A percentile compares a stretch with the other conserved stretches of the same genome.
Conservation (phyloP, 768 basidiomycete species). For the Suillus americanus region DNA sequence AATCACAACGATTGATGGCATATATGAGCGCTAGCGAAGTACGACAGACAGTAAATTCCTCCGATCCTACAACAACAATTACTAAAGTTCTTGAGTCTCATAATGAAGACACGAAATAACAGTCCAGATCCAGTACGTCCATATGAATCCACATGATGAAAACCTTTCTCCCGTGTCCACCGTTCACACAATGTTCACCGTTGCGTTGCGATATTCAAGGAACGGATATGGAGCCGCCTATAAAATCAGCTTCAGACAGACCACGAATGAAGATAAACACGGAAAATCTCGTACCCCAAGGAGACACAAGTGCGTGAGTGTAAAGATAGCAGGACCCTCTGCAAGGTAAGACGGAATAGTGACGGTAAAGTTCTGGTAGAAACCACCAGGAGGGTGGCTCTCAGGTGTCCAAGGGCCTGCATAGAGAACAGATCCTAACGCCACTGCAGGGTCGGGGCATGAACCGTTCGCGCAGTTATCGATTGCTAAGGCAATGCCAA, state of each 20-base stretch:
- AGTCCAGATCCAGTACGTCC: background rate
- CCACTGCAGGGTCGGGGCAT: conserved; percentile 21
- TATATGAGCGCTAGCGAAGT: background rate
- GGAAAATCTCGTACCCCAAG: conserved; percentile 16
- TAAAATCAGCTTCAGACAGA: background rate
- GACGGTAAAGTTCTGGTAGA: conserved; percentile 30
- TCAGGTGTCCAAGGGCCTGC: conserved; percentile 29
- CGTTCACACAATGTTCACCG: conserved; percentile 20
- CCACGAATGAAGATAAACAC: background rate
- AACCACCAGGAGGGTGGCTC: conserved; percentile 15
- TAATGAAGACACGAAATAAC: background rate
- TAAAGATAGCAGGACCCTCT: conserved; percentile 27
- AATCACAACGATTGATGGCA: background rate
- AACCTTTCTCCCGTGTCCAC: background rate
- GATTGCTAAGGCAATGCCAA: conserved; percentile 32
- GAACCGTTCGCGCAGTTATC: conserved; percentile 17
- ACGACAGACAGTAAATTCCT: background rate
- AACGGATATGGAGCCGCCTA: conserved; percentile 26
- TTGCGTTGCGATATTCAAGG: conserved; percentile 28
- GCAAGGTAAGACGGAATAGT: conserved; percentile 9
- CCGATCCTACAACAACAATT: background rate
- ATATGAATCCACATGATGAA: background rate
- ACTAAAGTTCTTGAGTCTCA: background rate
- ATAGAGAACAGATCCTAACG: conserved; percentile 27
- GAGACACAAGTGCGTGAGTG: conserved; percentile 29